Base-by-base conservation (phyloP, 805 yeast genomes). In the Candida michaelii region DNA sequence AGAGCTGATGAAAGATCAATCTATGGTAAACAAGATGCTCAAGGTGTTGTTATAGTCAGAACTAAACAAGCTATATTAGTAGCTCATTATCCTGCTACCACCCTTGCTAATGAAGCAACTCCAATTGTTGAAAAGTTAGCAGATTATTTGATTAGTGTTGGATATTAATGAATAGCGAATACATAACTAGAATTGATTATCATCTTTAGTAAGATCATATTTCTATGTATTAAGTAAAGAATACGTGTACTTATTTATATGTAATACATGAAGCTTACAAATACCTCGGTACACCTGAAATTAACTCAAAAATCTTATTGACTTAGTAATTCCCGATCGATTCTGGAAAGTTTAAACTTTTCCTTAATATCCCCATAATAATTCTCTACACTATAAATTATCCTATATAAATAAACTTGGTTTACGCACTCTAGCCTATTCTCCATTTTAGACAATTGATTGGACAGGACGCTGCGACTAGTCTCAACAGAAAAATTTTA, bases 31-130 rank as follows among this genome's bases (percentile, higher is more conserved):
- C 74, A 76, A 56, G 96, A 85, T 39, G 89, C 84, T 47, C 86
- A 84, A 55, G 99, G 99, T 55, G 76, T 91, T 42, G 69, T 93
- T 51, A 84, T 88, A 51, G 97, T 91, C 36, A 86, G 96, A 76
- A 89, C 98, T 43, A 87, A 82, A 60, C 98, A 91, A 69, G 89
- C 97, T 23, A 81, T 93, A 44, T 69, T 93, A 59, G 70, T 93
- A 55, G 97, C 93, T n/a, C 98, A 93, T 66, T 93, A 93, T 62
- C 93, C 95, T 12, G 79, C 86, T 10, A 90, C 90, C 43, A 85
- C 87, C 36, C 91, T 83, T 64, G 88, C 98, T 24, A 97, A 96
- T 54, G 96, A 88, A 62, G 98, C 98, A 40, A 86, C 97, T 46
- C 80, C 85, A 58, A 86, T 90, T 50, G 96, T 91, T 44, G 99